Base-by-base conservation (phyloP, 108 stramenopile genomes). In the Conticribra weissflogii region DNA sequence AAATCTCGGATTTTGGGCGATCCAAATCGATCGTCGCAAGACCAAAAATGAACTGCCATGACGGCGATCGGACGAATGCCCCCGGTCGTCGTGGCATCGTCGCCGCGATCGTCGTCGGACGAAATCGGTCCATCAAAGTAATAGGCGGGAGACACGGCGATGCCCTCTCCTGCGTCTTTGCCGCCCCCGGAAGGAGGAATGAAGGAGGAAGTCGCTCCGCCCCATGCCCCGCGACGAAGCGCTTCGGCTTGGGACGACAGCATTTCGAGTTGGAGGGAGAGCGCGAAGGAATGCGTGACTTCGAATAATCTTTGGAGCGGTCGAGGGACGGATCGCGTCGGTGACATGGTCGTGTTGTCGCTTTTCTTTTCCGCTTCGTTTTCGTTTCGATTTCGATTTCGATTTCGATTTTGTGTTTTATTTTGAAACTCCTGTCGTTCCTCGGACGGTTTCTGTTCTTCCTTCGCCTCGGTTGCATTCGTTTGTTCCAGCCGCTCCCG, bases 31-130 rank as follows among this genome's bases (percentile, higher is more conserved):
- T 95, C 90, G 66, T 95, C 94, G 18, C 90, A 79, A 3, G 76
- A 76, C 94, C 94, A 95, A 81, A 95, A 95, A 36, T 88, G 88
- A 16, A 95, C 85, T 23, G 86, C 85, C 55, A 95, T 73, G 45
- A 80, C 78, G 62, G 70, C 81, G 54, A 59, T 63, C 28, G 72
- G 77, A 63, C n/a, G n/a, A n/a, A n/a, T n/a, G n/a, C n/a, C n/a
- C n/a, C n/a, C n/a, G n/a, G n/a, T n/a, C n/a, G 63, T 57, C 3
- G 70, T 14, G 17, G 24, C 25, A 14, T 46, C 46, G 17, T 45
- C 59, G 41, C 17, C 57, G 8, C 23, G 36, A 36, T 28, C 15
- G 0, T 22, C 49, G 28, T 3, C 47, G 29, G 27, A 14, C 22
- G 16, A 44, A 18, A 34, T 57, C 24, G 31, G 29, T 54, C 78